A percentile compares a stretch with the other conserved stretches of the same genome.
Evolutionary conservation across 1,284 basidiomycete genomes (phyloP).

Genomic region (Rhizoctonia solani): DNA sequence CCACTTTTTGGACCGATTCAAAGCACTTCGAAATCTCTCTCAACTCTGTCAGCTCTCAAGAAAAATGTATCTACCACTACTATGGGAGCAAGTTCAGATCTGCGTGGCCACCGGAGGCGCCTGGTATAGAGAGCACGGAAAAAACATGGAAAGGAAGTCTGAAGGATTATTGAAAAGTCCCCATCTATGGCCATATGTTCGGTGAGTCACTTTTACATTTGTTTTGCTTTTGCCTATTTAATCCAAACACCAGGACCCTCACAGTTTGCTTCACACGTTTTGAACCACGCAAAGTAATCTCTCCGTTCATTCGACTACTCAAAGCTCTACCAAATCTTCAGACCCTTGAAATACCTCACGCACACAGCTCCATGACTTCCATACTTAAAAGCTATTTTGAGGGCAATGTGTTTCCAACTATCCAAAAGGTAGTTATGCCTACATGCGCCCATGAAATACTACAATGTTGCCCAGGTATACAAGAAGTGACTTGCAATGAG

Average conservation of each 20-base stretch:
- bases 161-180: not conserved
- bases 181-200: conserved; percentile 14
- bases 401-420: not conserved
- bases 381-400: not conserved
- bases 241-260: not conserved
- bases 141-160: not conserved
- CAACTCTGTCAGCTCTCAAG: not conserved
- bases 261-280: not conserved
- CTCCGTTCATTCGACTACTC: not conserved
- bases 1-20: not conserved
- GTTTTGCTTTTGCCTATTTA: too few relatives aligned
- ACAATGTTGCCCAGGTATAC: not conserved
- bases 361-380: not conserved
- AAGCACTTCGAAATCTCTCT: not conserved
- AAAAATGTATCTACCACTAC: not conserved
- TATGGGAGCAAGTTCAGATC: conserved; percentile 2
- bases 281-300: not conserved
- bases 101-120: not conserved
- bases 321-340: not conserved
- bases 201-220: too few relatives aligned
- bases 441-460: not conserved
- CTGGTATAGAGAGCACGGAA: not conserved
- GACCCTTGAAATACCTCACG: not conserved
- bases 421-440: not conserved
- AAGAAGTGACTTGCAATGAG: not conserved